Base-by-base conservation (phyloP, 805 yeast genomes). In the Yamadazyma kitorensis region DNA sequence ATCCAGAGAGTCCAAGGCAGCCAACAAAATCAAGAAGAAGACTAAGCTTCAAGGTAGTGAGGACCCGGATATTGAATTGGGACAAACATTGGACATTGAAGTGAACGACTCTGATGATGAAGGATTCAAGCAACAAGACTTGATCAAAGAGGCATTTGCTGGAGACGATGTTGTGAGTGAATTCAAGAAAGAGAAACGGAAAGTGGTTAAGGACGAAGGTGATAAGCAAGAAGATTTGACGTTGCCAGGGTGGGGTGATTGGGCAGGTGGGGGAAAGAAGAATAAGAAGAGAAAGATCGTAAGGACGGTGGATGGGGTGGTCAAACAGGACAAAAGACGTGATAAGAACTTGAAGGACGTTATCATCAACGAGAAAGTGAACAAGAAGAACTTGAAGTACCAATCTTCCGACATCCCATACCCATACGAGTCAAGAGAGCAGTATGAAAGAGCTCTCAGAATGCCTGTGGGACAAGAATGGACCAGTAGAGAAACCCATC, bases 391-490 rank as follows among this genome's bases (percentile, higher is more conserved):
- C 52, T 64, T 78, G 52, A 88, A 86, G 61, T 93, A 86, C 63
- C 88, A 82, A 57, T 83, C 96, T 2, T 73, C 80, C 24, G 78
- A 82, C n/a, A 96, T 93, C 30, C 98, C 98, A 17, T 91, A 81
- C 74, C 97, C 97, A 40, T 93, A 74, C 58, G 97, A 93, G 64
- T 82, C 82, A 40, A 74, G 82, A 55, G 98, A 88, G 55, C 98
- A 93, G 62, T 93, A 93, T 59, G 98, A 93, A 61, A 77, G 96
- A 54, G 80, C 95, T 4, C 68, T 93, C 52, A 76, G 95, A 54
- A 82, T 87, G 87, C 97, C 98, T n/a, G 68, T 93, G 41, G 98
- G 98, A 17, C 94, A 86, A 59, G 96, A 93, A 61, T 93, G 98
- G 98, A 80, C 91, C 6, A 77, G 95, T 5, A 79, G 86, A 54